Base-by-base conservation (phyloP, 2,329 filamentous ascomycete species). In the Parascedosporium putredinis region DNA sequence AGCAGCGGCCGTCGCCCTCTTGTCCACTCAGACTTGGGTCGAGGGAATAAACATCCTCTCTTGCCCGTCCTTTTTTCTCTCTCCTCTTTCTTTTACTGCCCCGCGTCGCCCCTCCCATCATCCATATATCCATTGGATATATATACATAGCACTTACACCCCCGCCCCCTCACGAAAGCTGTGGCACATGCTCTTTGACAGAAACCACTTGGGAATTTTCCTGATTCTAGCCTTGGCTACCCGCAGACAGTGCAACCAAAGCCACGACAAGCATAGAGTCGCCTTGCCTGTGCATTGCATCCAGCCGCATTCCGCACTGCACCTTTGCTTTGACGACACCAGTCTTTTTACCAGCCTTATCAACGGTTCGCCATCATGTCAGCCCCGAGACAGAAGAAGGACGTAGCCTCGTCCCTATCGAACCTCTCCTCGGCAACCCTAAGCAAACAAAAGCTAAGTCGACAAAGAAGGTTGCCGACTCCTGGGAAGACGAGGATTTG, bases 401-500 rank as follows among this genome's bases (percentile, higher is more conserved):
- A 62, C 45, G 57, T 64, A 33, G 51, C 59, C 36, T 55, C 59
- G 9, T 60, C 62, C 4, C 52, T 67, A 40, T 60, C 64, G 34
- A 60, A 59, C 14, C 59, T 69, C 25, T 60, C 58, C 53, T 68
- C 31, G 55, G 60, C 36, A 47, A 52, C 25, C 56, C 57, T 3
- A 54, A 56, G 33, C 14, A 53, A 16, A 49, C 16, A 12, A 50
- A 45, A 31, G 18, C 47, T 25, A 44, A 42, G 51, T 49, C 22
- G 29, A 62, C 63, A 48, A 56, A 62, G 49, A 54, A 55, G 24
- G 60, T 72, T 1, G 61, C 58, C 5, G 71, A 73, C 42, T 72
- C 71, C 1, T 74, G 71, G 71, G 71, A 74, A 24, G 71, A 93
- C 58, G 86, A 86, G 50, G 73, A 75, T 27, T 65, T 72, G 29